Conservation (phyloP, 345 rosid species). For the Cardamine occulta region DNA sequence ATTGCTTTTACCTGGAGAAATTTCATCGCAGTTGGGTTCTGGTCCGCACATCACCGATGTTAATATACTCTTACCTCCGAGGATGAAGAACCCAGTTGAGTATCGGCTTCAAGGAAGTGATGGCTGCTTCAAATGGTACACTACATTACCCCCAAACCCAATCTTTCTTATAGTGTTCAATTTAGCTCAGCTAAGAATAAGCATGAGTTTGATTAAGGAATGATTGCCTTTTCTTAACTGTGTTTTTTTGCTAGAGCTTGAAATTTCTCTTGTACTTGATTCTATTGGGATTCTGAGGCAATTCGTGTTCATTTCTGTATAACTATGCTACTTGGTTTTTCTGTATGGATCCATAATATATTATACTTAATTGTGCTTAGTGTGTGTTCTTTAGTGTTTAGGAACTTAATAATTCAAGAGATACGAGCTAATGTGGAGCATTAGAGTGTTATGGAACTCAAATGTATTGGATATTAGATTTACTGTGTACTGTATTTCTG, state of each 20-base stretch:
- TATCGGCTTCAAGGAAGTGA: slow-evolving; percentile 94
- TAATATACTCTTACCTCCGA: slow-evolving; percentile 89
- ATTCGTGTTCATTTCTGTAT: neutral
- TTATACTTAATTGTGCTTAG: neutral
- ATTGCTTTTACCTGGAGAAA: slow-evolving; percentile 29
- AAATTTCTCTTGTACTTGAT: neutral
- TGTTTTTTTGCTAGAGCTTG: neutral
- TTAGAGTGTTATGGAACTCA: neutral
- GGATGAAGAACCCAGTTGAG: slow-evolving; percentile 86
- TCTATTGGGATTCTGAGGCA: neutral
- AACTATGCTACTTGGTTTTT: neutral
- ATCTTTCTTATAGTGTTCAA: neutral
- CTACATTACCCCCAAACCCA: neutral
- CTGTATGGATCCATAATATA: neutral
- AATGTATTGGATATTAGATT: neutral
- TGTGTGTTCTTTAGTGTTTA: neutral
- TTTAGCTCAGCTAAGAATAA: neutral
- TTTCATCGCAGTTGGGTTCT: slow-evolving; percentile 51
- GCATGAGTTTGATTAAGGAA: slow-evolving; percentile 3
- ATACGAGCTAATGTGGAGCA: neutral
- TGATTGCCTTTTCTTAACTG: slow-evolving; percentile 7
- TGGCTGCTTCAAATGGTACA: slow-evolving; percentile 95
- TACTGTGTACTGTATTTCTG: neutral
- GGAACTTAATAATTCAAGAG: neutral
- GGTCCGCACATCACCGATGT: slow-evolving; percentile 96